phyloP scores from a whole-genome alignment of 805 yeast genomes.

The Yamadazyma phyllophila region DNA sequence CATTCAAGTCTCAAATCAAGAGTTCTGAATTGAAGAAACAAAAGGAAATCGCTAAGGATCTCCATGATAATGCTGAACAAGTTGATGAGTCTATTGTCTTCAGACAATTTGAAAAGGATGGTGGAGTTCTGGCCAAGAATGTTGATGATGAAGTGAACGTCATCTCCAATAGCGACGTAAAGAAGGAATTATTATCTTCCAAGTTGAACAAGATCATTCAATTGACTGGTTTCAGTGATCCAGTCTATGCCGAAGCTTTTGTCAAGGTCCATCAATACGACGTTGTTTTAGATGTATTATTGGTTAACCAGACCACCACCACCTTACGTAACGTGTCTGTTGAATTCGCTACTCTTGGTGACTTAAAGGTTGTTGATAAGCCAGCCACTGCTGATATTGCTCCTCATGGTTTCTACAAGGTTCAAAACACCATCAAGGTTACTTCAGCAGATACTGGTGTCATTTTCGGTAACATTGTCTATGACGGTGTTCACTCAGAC shows the following conservation, averaged over 20 bases:
- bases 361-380: constrained; percentile 87
- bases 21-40: constrained; percentile 58
- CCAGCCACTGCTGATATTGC: constrained; percentile 89
- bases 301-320: constrained; percentile 90
- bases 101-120: constrained; percentile 65
- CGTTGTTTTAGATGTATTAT: constrained; percentile 86
- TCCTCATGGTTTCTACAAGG: constrained; percentile 94
- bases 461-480: constrained; percentile 93
- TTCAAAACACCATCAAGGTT: constrained; percentile 87
- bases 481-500: constrained; percentile 92
- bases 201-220: constrained; percentile 86
- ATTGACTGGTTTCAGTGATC: constrained; percentile 97
- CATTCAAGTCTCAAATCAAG: constrained; percentile 70
- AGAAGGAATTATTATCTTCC: constrained; percentile 63
- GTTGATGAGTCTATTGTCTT: constrained; percentile 77
- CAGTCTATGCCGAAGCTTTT: constrained; percentile 96
- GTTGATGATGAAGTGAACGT: constrained; percentile 56
- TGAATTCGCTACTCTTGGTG: constrained; percentile 95
- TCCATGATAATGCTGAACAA: constrained; percentile 65
- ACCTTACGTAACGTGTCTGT: constrained; percentile 89
- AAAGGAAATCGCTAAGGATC: constrained; percentile 52
- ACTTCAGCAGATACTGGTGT: constrained; percentile 98
- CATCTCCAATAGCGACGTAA: constrained; percentile 48
- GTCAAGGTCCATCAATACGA: constrained; percentile 96
- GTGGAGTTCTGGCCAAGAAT: constrained; percentile 19